A percentile compares a stretch with the other conserved stretches of the same genome.
Evolutionary conservation across 176 grass and related monocot genomes (phyloP).

Genomic region (Raddia guianensis): DNA sequence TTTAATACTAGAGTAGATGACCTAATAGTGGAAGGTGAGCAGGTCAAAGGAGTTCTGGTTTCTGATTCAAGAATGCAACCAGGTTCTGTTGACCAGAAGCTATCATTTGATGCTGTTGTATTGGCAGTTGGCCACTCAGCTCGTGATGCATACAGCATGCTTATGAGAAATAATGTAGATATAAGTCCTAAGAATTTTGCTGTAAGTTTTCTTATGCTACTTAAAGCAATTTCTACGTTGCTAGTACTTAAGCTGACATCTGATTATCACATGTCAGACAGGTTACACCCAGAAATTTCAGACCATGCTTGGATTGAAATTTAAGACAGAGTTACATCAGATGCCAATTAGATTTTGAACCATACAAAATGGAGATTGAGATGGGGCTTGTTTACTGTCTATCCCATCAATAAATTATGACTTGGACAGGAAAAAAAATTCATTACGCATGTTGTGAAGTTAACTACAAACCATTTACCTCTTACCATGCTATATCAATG

Average conservation of each 20-base stretch:
- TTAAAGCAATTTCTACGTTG: slow-evolving; percentile 28
- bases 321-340: background rate
- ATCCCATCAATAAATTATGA: slow-evolving; percentile 9
- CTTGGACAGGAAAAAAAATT: slow-evolving; percentile 1
- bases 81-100: slow-evolving; percentile 59
- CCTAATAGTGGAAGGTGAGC: slow-evolving; percentile 74
- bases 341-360: background rate
- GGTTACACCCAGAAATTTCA: background rate
- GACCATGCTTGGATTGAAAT: slow-evolving; percentile 9
- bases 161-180: slow-evolving; percentile 68
- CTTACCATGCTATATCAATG: slow-evolving; percentile 9
- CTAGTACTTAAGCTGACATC: slow-evolving; percentile 5
- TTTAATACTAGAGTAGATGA: slow-evolving; percentile 89
- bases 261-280: slow-evolving; percentile 20
- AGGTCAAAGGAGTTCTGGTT: slow-evolving; percentile 77
- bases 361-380: background rate
- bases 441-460: background rate
- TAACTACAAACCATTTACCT: background rate
- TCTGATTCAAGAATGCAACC: slow-evolving; percentile 57
- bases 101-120: slow-evolving; percentile 87
- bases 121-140: slow-evolving; percentile 95
- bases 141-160: slow-evolving; percentile 85
- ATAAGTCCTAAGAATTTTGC: slow-evolving; percentile 87
- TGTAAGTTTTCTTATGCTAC: slow-evolving; percentile 63
- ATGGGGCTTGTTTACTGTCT: background rate